Percentiles rank a stretch among this genome's conserved stretches.
These are phyloP conservation scores for Saccharomyces eubayanus DNA, from an alignment of 805 yeast species.

Conservation along the genomic window DNA sequence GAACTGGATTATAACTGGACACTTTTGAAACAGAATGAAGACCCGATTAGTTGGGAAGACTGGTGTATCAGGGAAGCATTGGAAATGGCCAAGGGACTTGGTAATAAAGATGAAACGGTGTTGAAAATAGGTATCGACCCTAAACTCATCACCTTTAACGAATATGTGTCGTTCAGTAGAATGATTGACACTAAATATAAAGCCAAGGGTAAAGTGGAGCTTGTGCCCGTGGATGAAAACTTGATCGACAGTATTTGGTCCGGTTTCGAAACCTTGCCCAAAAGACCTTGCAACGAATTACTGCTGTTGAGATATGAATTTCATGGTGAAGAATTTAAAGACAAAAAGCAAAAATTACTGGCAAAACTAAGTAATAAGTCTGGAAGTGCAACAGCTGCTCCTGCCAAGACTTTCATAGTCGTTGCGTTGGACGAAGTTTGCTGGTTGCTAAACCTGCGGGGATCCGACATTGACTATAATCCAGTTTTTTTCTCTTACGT, in stretches of 20 bases:
- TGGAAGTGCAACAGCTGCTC: background rate
- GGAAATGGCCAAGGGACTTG: constrained; percentile 36
- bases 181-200: constrained; percentile 23
- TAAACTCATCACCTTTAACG: constrained; percentile 47
- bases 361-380: constrained; percentile 28
- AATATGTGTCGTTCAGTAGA: constrained; percentile 25
- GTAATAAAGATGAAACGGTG: constrained; percentile 26
- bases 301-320: constrained; percentile 42
- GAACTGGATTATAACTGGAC: constrained; percentile 77
- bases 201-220: constrained; percentile 33
- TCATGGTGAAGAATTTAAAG: constrained; percentile 55
- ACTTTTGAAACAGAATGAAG: constrained; percentile 74
- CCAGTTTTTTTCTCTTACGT: constrained; percentile 76
- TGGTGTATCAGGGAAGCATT: constrained; percentile 57
- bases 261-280: constrained; percentile 55
- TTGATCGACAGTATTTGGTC: constrained; percentile 72
- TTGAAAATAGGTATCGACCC: constrained; percentile 77
- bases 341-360: constrained; percentile 47
- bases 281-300: constrained; percentile 43
- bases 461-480: constrained; percentile 71
- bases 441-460: constrained; percentile 82
- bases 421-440: constrained; percentile 84
- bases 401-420: constrained; percentile 44
- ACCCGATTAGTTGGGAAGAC: constrained; percentile 68
- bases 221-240: constrained; percentile 50